A percentile compares a stretch with the other conserved stretches of the same genome.
These are phyloP conservation scores for Leishmania turanica DNA, from an alignment of 208 protist species.

Conservation along the genomic window DNA sequence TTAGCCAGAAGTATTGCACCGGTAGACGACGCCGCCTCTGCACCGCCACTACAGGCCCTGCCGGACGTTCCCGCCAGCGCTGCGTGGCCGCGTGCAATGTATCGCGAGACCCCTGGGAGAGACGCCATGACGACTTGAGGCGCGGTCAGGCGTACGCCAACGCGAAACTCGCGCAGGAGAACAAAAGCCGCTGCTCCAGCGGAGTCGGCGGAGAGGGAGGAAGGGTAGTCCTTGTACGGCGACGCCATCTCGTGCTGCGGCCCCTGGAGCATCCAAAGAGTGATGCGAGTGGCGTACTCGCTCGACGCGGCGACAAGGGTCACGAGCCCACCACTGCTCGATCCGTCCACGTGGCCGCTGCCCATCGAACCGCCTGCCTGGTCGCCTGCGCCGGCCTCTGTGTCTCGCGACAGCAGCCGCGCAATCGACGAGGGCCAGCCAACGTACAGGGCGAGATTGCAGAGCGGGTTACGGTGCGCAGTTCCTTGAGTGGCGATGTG, in stretches of 20 bases:
- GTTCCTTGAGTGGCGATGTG: conserved; percentile 30
- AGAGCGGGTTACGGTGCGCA: conserved; percentile 54
- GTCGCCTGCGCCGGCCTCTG: neutral
- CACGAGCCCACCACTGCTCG: conserved; percentile 3
- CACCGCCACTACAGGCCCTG: neutral
- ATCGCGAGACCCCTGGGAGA: conserved; percentile 19
- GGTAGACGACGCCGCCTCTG: neutral
- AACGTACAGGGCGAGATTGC: conserved; percentile 46
- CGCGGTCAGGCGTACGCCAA: conserved; percentile 29
- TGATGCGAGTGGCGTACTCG: conserved; percentile 42
- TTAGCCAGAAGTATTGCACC: conserved; percentile 5
- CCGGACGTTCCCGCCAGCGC: neutral
- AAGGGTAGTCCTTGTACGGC: neutral
- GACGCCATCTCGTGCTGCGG: neutral
- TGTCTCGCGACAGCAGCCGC: conserved; percentile 7
- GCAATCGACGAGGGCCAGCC: conserved; percentile 20
- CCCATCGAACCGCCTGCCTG: neutral
- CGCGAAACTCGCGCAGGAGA: conserved; percentile 39
- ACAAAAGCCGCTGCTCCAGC: conserved; percentile 13
- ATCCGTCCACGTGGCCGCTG: neutral
- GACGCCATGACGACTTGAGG: conserved; percentile 15
- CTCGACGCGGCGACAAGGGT: conserved; percentile 39
- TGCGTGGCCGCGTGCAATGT: conserved; percentile 8
- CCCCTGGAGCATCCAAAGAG: conserved; percentile 31
- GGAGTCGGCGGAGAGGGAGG: neutral